Evolutionary conservation across 805 yeast genomes (phyloP).

Genomic region (Ogataea trehalophila): DNA sequence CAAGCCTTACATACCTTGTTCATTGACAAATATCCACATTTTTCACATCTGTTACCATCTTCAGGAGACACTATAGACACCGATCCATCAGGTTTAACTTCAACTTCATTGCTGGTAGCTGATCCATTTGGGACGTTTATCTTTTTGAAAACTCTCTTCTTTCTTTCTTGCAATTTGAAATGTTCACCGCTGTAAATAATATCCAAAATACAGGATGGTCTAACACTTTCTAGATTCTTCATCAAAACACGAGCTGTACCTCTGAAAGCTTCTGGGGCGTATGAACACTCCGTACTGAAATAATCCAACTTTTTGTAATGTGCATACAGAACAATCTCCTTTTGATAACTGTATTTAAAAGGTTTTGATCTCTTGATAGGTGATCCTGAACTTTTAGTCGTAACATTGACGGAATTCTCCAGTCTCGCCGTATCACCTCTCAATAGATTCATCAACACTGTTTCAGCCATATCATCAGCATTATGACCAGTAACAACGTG

Average conservation of each 20-base stretch:
- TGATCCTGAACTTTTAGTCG: constrained; percentile 78
- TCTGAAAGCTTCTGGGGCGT: constrained; percentile 97
- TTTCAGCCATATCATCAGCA: constrained; percentile 99
- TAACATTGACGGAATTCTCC: constrained; percentile 80
- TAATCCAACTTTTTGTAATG: constrained; percentile 94
- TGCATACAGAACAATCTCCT: constrained; percentile 95
- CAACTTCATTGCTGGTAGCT: constrained; percentile 34
- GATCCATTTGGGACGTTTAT: constrained; percentile 24
- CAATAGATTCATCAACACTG: constrained; percentile 88
- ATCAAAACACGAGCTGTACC: constrained; percentile 94
- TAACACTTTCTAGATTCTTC: constrained; percentile 81
- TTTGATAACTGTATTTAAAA: constrained; percentile 91
- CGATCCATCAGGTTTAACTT: constrained; percentile 59
- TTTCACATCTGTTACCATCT: constrained; percentile 75
- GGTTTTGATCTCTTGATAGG: constrained; percentile 95
- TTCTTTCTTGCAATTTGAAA: constrained; percentile 58
- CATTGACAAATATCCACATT: constrained; percentile 88
- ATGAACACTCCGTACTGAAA: constrained; percentile 95
- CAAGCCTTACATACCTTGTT: constrained; percentile 93
- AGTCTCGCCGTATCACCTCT: constrained; percentile 96
- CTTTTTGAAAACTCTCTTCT: constrained; percentile 32
- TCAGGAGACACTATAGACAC: constrained; percentile 36
- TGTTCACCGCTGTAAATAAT: constrained; percentile 93
- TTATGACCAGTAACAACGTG: constrained; percentile 98
- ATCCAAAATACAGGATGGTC: constrained; percentile 92